Percentiles rank a stretch among this genome's conserved stretches.
phyloP scores from a whole-genome alignment of 192 early-diverging fungal genomes.

The Umbelopsis isabellina region DNA sequence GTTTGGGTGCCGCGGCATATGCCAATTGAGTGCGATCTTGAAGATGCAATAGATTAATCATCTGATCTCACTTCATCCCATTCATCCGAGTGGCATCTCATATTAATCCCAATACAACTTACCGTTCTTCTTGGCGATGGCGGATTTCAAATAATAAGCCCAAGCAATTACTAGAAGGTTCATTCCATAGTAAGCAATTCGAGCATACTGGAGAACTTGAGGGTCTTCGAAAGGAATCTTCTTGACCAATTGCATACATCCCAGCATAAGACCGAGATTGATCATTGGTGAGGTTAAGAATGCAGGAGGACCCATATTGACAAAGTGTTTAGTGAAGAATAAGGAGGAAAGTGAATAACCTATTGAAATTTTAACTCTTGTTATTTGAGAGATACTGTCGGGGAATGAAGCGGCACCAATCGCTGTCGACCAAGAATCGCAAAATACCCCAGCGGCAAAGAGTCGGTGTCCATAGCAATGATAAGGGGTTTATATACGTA shows the following conservation, averaged over 20 bases:
- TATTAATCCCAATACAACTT: constrained; percentile 16
- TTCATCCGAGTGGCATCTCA: background rate
- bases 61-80: background rate
- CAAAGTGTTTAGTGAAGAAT: background rate
- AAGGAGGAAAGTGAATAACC: constrained; percentile 3
- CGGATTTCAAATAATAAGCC: constrained; percentile 41
- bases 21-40: constrained; percentile 79
- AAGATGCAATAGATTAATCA: constrained; percentile 4
- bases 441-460: background rate
- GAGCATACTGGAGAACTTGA: constrained; percentile 58
- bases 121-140: constrained; percentile 77
- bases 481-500: no score
- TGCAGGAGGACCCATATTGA: constrained; percentile 38
- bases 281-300: constrained; percentile 39
- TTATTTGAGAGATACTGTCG: background rate
- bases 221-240: constrained; percentile 72
- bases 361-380: background rate
- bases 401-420: constrained; percentile 16
- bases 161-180: constrained; percentile 59
- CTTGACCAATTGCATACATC: constrained; percentile 72
- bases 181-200: constrained; percentile 59
- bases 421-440: background rate
- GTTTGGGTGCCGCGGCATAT: constrained; percentile 75
- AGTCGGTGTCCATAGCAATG: background rate
- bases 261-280: constrained; percentile 67